These are phyloP conservation scores for Coemansia umbellata DNA, from an alignment of 192 early-diverging fungal species.

Conservation along the genomic window DNA sequence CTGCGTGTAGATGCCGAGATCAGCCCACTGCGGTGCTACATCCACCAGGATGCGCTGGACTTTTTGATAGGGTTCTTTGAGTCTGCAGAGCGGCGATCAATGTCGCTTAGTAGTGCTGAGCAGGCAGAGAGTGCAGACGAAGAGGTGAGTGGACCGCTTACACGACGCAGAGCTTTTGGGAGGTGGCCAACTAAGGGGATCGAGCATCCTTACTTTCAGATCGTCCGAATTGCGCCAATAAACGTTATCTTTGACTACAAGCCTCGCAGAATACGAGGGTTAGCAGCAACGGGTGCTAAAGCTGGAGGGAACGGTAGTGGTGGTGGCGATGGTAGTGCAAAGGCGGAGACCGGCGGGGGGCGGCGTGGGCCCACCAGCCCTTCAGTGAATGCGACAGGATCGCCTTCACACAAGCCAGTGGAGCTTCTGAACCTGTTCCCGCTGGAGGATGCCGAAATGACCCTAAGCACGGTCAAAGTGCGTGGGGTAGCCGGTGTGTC, in stretches of 20 bases:
- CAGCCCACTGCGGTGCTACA: conserved; percentile 79
- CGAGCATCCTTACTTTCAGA: conserved; percentile 52
- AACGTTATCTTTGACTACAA: conserved; percentile 93
- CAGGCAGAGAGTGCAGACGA: neutral
- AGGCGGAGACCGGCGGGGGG: neutral
- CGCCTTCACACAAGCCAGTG: conserved; percentile 15
- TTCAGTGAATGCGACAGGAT: neutral
- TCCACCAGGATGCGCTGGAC: conserved; percentile 90
- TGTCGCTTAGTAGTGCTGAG: neutral
- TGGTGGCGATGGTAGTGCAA: neutral
- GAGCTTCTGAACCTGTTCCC: conserved; percentile 89
- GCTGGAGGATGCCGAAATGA: conserved; percentile 89
- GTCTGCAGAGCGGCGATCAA: conserved; percentile 12
- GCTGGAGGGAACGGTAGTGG: neutral
- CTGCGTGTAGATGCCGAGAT: conserved; percentile 57
- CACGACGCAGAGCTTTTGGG: neutral
- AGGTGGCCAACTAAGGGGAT: conserved; percentile 7
- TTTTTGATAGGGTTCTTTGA: conserved; percentile 81
- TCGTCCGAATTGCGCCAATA: conserved; percentile 69
- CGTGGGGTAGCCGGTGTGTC: conserved; percentile 73
- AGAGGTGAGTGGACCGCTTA: neutral
- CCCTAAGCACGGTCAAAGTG: conserved; percentile 67
- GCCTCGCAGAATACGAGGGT: conserved; percentile 83
- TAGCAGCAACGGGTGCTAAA: conserved; percentile 3
- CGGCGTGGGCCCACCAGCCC: neutral